Conservation (phyloP, 371 early-diverging fungal genomes). For the Syncephalastrum contaminatum region DNA sequence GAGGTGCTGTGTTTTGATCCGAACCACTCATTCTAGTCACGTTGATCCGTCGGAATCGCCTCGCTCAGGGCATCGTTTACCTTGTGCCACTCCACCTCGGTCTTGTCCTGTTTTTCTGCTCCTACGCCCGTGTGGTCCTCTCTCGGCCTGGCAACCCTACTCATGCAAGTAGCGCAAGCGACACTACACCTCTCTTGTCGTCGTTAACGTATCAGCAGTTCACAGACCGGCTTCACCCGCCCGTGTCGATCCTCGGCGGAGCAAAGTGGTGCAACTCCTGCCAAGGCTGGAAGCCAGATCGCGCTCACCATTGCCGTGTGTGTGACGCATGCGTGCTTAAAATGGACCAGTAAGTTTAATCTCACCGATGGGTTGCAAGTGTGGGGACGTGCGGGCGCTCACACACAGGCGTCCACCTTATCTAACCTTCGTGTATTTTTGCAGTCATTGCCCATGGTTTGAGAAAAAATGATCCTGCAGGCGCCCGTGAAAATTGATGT, state of each 20-base stretch:
- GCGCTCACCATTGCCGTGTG: constrained; percentile 63
- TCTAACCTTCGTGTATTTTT: not conserved
- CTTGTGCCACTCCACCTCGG: constrained; percentile 12
- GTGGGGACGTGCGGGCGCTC: not conserved
- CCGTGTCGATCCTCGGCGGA: constrained; percentile 21
- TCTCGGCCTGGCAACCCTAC: constrained; percentile 13
- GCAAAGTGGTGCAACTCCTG: constrained; percentile 53
- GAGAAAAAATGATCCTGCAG: not conserved
- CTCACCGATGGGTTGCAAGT: not conserved
- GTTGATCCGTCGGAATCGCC: constrained; percentile 7
- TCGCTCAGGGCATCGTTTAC: constrained; percentile 13
- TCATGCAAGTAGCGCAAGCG: constrained; percentile 1
- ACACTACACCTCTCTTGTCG: not conserved
- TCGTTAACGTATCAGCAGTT: not conserved
- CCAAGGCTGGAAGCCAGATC: constrained; percentile 54
- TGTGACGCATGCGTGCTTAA: constrained; percentile 58
- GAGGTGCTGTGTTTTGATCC: constrained; percentile 1
- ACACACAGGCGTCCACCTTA: not conserved
- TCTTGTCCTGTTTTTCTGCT: constrained; percentile 7
- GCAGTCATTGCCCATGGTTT: constrained; percentile 61
- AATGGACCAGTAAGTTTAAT: constrained; percentile 59
- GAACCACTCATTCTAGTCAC: constrained; percentile 6
- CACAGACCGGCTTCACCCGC: not conserved
- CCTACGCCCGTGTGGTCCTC: constrained; percentile 13
- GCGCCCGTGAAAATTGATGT: not conserved